Percentiles rank a stretch among this genome's conserved stretches.
These are phyloP conservation scores for Pseudocercospora eumusae DNA, from an alignment of 2,329 filamentous ascomycete species.

Conservation along the genomic window DNA sequence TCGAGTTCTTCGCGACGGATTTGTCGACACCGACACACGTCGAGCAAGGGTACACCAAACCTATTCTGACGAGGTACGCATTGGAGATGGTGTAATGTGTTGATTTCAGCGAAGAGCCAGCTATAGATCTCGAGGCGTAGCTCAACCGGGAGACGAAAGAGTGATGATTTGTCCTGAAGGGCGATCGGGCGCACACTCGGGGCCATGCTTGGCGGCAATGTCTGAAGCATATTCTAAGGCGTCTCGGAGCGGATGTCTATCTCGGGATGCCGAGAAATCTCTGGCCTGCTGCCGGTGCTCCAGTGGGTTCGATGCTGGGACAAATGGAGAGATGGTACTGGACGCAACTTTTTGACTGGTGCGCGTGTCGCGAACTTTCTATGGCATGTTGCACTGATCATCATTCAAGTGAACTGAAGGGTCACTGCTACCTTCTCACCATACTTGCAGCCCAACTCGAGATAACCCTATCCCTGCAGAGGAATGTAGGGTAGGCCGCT, in stretches of 20 bases:
- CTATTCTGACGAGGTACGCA: not conserved
- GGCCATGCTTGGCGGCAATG: not conserved
- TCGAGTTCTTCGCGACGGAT: not conserved
- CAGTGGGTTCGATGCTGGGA: too few species aligned
- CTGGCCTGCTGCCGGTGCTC: too few species aligned
- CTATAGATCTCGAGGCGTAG: not conserved
- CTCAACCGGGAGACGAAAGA: not conserved
- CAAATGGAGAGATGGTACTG: too few species aligned
- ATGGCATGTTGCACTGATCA: too few species aligned
- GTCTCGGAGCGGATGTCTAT: not conserved
- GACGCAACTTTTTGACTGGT: too few species aligned
- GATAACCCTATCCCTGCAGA: too few species aligned
- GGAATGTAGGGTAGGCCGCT: too few species aligned
- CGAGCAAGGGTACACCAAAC: not conserved
- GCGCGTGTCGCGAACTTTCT: too few species aligned
- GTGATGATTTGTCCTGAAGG: not conserved
- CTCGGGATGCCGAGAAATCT: too few species aligned
- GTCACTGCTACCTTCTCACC: too few species aligned
- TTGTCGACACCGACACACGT: not conserved
- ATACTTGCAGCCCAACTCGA: too few species aligned
- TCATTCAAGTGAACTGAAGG: too few species aligned
- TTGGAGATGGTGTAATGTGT: not conserved
- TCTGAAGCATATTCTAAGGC: not conserved
- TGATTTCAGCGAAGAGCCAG: not conserved
- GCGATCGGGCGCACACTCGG: not conserved